phyloP scores from a whole-genome alignment of 768 basidiomycete species.

The Amanita molliuscula region DNA sequence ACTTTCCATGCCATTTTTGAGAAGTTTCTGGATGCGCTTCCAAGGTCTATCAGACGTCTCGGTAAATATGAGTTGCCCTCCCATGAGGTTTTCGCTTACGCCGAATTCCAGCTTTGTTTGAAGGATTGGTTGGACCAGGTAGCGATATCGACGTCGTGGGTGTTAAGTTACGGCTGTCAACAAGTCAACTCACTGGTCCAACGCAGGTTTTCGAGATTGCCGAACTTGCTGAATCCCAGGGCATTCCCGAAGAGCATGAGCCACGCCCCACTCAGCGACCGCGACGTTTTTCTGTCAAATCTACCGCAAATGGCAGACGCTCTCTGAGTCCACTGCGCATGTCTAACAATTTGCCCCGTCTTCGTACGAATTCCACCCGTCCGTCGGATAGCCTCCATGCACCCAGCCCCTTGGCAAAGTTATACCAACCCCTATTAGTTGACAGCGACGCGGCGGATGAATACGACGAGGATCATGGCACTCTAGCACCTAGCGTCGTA shows the following conservation, averaged over 20 bases:
- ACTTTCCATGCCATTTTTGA: constrained; percentile 61
- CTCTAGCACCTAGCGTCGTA: constrained; percentile 16
- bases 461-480: constrained; percentile 8
- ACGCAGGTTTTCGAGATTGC: constrained; percentile 70
- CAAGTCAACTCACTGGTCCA: neutral
- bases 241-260: constrained; percentile 1
- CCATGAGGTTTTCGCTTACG: neutral
- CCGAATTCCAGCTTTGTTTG: constrained; percentile 52
- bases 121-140: constrained; percentile 63
- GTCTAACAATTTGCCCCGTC: neutral
- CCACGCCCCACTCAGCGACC: constrained; percentile 5
- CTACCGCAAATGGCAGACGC: constrained; percentile 11
- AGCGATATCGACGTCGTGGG: constrained; percentile 68
- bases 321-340: neutral
- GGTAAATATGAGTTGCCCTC: constrained; percentile 37
- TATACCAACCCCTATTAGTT: constrained; percentile 58
- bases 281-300: constrained; percentile 13
- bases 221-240: constrained; percentile 20
- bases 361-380: constrained; percentile 1
- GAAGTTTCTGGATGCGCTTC: constrained; percentile 61
- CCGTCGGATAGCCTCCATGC: constrained; percentile 14
- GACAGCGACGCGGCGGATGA: constrained; percentile 34
- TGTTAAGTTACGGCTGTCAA: neutral
- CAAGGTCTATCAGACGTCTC: constrained; percentile 63
- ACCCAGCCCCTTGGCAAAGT: constrained; percentile 62